Base-by-base conservation (phyloP, 139 green algal genomes). In the Microglena sp. region DNA sequence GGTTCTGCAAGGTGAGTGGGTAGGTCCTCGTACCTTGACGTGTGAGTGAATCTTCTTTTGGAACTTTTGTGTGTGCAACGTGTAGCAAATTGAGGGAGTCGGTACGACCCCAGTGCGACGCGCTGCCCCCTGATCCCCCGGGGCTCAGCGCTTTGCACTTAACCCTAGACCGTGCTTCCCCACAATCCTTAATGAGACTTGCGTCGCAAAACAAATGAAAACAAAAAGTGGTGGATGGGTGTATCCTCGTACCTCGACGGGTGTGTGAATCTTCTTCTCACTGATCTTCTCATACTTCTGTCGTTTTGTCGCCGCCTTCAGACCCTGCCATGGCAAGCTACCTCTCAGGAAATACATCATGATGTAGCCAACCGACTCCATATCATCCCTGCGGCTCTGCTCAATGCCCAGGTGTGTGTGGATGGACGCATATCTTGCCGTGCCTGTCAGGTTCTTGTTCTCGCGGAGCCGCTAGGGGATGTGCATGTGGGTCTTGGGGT, bases 201-300 rank as follows among this genome's bases (percentile, higher is more conserved):
- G n/a, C n/a, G n/a, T n/a, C n/a, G n/a, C n/a, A n/a, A n/a, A n/a
- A n/a, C n/a, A 50, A 11, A 50, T 50, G 11, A 50, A 50, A 50
- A 50, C 40, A 50, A 50, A 50, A 50, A n/a, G 40, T 50, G 11
- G 18, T n/a, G 18, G 18, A n/a, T 50, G 40, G 11, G 11, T 50
- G 40, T 50, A 50, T 11, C 18, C 11, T 15, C 66, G 1, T 40
- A 90, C 72, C 84, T 99, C 94, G 44, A 96, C 95, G 60, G 92
- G 92, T 6, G 94, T 99, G 30, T 83, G 90, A 91, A 99, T 98
- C 85, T 99, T 99, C 82, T 97, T 98, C 77, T 99, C 94, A 62
- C 87, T 96, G 83, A 99, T 99, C 81, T 98, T 99, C 77, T 99
- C 94, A 73, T 99, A 99, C 85, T 99, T 99, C 70, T 97, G 90